These are phyloP conservation scores for Geotrichum europaeum DNA, from an alignment of 1,139 yeast species.

Conservation along the genomic window DNA sequence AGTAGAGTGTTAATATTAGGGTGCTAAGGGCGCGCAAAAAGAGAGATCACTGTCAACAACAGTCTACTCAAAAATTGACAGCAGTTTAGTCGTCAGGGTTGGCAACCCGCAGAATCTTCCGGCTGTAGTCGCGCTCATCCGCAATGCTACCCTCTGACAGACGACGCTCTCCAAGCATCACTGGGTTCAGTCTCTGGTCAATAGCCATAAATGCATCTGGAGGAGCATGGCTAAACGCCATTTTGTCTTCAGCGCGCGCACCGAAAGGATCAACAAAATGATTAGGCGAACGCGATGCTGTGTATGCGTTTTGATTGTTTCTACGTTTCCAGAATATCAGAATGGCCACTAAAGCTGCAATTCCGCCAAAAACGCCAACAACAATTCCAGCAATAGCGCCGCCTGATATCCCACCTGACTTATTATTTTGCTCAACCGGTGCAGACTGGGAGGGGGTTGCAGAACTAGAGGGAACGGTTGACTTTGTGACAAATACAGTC, in stretches of 20 bases:
- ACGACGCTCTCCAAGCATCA: constrained; percentile 67
- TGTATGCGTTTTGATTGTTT: constrained; percentile 39
- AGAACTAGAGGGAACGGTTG: constrained; percentile 12
- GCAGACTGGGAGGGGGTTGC: constrained; percentile 9
- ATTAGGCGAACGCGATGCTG: constrained; percentile 25
- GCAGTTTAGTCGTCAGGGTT: constrained; percentile 52
- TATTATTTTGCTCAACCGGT: background rate
- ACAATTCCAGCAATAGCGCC: constrained; percentile 35
- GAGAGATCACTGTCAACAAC: background rate
- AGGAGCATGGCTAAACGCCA: constrained; percentile 14
- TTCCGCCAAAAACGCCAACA: constrained; percentile 30
- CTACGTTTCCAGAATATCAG: constrained; percentile 45
- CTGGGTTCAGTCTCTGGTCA: constrained; percentile 63
- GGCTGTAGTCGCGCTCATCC: constrained; percentile 69
- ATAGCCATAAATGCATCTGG: constrained; percentile 50
- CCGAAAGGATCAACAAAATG: constrained; percentile 29
- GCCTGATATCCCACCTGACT: constrained; percentile 23
- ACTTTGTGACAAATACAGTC: constrained; percentile 12
- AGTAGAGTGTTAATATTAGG: background rate
- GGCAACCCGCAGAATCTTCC: constrained; percentile 67
- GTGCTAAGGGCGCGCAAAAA: background rate
- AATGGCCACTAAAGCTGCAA: constrained; percentile 42
- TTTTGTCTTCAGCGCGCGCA: constrained; percentile 18
- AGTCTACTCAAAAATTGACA: background rate
- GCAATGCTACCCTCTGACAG: constrained; percentile 70